Base-by-base conservation (phyloP, 306 rosid species). In the Medicago ruthenica region DNA sequence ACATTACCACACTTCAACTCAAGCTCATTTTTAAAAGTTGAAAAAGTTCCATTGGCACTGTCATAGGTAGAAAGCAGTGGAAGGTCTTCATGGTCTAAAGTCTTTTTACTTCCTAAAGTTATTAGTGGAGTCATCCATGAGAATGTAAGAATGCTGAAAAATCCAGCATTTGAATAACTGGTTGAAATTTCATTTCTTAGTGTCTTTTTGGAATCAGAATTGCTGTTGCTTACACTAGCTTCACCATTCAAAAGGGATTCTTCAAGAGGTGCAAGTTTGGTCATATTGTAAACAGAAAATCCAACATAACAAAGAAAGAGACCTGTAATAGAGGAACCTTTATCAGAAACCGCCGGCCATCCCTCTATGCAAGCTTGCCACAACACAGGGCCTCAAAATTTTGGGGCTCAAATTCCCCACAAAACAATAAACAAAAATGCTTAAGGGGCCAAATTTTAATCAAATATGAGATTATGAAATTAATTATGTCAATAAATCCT, bases 81-180 rank as follows among this genome's bases (percentile, higher is more conserved):
- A 67, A 93, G 87, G 57, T 93, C 97, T 80, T 87, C 91, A 77
- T 88, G 87, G 75, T 86, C 89, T 67, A 93, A 83, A 22, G 89
- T 77, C 84, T 89, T 93, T 81, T 81, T 83, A 62, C 84, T 78
- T 16, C 98, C 98, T 61, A 58, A 10, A 2, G 86, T 83, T 73
- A 93, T 87, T 11, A 93, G 80, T 64, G 86, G 86, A 79, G 86
- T 83, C 73, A 93, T 84, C 98, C 98, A 89, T 54, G 93, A 83
- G 81, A 93, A 89, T 13, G 91, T 85, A 57, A 93, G 91, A 60
- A 86, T 41, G 58, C 91, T 84, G 78, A 89, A 85, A 81, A 89
- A 72, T 11, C 94, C 92, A 70, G 98, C 92, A 67, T 73, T 87
- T 12, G 84, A 82, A 77, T 73, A 86, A n/a, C 85, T 78, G 76